Conservation (phyloP, 805 yeast genomes). For the Yamadazyma olivae region DNA sequence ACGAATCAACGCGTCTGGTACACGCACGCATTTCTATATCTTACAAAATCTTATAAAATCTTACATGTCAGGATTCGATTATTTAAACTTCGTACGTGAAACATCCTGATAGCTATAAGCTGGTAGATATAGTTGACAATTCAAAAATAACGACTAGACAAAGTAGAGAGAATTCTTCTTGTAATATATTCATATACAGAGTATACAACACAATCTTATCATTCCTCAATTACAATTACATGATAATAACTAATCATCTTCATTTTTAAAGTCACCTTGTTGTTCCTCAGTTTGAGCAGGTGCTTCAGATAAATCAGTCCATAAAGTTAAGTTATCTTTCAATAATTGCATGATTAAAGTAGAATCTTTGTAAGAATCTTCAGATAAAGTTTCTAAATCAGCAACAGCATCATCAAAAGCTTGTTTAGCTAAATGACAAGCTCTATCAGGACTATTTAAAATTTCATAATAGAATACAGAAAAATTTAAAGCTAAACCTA, state of each 20-base stretch:
- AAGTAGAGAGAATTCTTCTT: no score
- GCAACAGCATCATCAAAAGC: slow-evolving; percentile 99
- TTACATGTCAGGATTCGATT: no score
- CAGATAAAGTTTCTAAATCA: slow-evolving; percentile 94
- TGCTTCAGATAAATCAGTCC: slow-evolving; percentile 95
- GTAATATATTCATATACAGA: slow-evolving; percentile 3
- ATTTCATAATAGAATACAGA: slow-evolving; percentile 98
- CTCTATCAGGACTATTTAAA: slow-evolving; percentile 96
- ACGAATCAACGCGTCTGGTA: slow-evolving; percentile 3
- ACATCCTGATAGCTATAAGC: no score
- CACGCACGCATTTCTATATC: no score
- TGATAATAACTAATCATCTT: slow-evolving; percentile 10
- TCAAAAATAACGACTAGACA: no score
- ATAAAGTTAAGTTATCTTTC: slow-evolving; percentile 96
- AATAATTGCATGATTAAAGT: slow-evolving; percentile 98
- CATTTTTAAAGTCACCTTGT: slow-evolving; percentile 16
- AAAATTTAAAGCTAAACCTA: slow-evolving; percentile 96
- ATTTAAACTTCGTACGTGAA: no score
- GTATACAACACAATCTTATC: slow-evolving; percentile 10
- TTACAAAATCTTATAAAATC: no score
- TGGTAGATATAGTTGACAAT: no score
- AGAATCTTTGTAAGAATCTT: slow-evolving; percentile 97
- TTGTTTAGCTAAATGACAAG: slow-evolving; percentile 98
- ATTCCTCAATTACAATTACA: slow-evolving; percentile 1
- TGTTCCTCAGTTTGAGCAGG: slow-evolving; percentile 40